These are phyloP conservation scores for Colletotrichum sidae DNA, from an alignment of 2,329 filamentous ascomycete species.

Conservation along the genomic window DNA sequence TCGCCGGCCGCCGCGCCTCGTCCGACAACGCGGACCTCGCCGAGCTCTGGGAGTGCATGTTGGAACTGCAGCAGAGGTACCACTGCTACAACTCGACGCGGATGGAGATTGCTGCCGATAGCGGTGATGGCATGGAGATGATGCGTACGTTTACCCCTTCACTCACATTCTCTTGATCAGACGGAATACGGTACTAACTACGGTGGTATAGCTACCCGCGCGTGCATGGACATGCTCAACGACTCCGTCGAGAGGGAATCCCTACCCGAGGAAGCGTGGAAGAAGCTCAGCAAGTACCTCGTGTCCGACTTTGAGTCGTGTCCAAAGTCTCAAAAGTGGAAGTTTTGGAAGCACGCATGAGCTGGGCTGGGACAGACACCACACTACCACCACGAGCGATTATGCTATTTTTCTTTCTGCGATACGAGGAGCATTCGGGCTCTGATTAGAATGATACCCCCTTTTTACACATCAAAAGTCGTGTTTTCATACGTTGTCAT, in stretches of 20 bases:
- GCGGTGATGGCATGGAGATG: conserved; percentile 35
- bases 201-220: conserved; percentile 36
- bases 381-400: neutral
- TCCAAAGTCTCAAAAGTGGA: conserved; percentile 37
- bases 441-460: conserved; percentile 37
- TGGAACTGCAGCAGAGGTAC: conserved; percentile 37
- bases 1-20: conserved; percentile 32
- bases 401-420: conserved; percentile 16
- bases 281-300: conserved; percentile 39
- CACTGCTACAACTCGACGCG: conserved; percentile 39
- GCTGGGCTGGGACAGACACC: neutral
- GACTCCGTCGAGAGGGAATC: conserved; percentile 38
- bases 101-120: conserved; percentile 38
- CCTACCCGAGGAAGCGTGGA: conserved; percentile 41
- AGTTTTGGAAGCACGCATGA: conserved; percentile 39
- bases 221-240: conserved; percentile 42
- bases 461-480: conserved; percentile 14
- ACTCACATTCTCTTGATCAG: neutral
- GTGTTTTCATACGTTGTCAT: neutral
- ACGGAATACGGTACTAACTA: conserved; percentile 1
- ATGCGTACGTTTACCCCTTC: conserved; percentile 27
- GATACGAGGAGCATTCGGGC: conserved; percentile 7
- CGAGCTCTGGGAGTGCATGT: conserved; percentile 38
- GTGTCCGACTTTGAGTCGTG: conserved; percentile 20
- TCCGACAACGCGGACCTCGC: conserved; percentile 30